These are phyloP conservation scores for Ophiostoma triangulosporum DNA, from an alignment of 2,329 filamentous ascomycete species.

Conservation along the genomic window DNA sequence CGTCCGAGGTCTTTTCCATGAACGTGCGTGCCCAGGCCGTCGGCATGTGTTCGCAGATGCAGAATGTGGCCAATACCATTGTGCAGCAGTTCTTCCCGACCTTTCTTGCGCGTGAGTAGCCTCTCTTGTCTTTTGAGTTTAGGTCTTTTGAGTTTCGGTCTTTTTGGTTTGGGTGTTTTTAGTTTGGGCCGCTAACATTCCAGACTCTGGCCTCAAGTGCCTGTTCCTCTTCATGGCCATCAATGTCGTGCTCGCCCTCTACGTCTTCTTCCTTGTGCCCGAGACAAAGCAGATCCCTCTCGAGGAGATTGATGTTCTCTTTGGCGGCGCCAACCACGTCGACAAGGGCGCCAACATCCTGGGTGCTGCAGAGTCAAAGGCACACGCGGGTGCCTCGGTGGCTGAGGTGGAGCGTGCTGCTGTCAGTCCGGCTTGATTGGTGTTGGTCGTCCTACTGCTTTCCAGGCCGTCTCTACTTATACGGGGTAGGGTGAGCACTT, in stretches of 20 bases:
- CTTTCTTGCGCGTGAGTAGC: constrained; percentile 29
- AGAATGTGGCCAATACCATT: constrained; percentile 50
- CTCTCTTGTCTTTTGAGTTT: not conserved
- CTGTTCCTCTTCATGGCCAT: constrained; percentile 28
- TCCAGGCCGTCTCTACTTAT: too few relatives aligned
- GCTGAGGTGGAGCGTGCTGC: constrained; percentile 9
- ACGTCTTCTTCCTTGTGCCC: constrained; percentile 33
- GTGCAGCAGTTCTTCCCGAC: constrained; percentile 56
- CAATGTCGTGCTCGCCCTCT: constrained; percentile 30
- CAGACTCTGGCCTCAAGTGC: constrained; percentile 24
- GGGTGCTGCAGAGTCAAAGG: constrained; percentile 13
- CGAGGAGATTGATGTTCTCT: constrained; percentile 43
- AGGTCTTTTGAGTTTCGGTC: too few relatives aligned
- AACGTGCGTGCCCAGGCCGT: constrained; percentile 59
- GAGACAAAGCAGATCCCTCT: constrained; percentile 34
- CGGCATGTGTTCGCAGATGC: constrained; percentile 45
- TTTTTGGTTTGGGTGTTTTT: not conserved
- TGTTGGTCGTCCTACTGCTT: too few relatives aligned
- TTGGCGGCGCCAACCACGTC: constrained; percentile 42
- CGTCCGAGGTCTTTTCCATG: constrained; percentile 52
- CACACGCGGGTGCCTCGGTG: constrained; percentile 8
- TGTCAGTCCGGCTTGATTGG: not conserved
- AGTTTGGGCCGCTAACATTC: not conserved
- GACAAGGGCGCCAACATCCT: constrained; percentile 38
- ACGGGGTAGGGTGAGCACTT: too few relatives aligned